Evolutionary conservation across 75 land plant genomes (phyloP).

Genomic region (Chamaecyparis obtusa): DNA sequence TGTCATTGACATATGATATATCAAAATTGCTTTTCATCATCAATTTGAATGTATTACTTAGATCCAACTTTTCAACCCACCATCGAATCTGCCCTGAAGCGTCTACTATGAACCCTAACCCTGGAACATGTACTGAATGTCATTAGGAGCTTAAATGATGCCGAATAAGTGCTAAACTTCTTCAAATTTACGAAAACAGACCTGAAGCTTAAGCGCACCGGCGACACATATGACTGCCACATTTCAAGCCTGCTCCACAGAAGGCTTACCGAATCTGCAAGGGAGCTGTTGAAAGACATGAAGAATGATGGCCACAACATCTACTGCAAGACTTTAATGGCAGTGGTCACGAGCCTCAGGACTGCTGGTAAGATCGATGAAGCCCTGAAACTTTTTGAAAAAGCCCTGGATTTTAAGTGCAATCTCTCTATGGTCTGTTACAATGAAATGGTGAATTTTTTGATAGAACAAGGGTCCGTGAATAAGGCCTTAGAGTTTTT

Average conservation of each 20-base stretch:
- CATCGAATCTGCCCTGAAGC: slow-evolving; percentile 12
- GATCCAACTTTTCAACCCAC: neutral
- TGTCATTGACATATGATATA: neutral
- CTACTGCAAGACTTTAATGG: slow-evolving; percentile 19
- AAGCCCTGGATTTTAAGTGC: slow-evolving; percentile 18
- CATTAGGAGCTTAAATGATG: slow-evolving; percentile 17
- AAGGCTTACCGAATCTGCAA: slow-evolving; percentile 36
- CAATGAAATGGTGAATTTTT: slow-evolving; percentile 36
- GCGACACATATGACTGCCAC: slow-evolving; percentile 32
- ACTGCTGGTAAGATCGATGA: slow-evolving; percentile 31
- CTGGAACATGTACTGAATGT: slow-evolving; percentile 26
- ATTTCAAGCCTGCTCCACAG: slow-evolving; percentile 32
- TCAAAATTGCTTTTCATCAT: neutral
- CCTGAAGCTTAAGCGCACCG: slow-evolving; percentile 25
- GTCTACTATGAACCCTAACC: slow-evolving; percentile 14
- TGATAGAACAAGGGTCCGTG: slow-evolving; percentile 26
- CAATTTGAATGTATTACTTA: neutral
- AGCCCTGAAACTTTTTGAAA: slow-evolving; percentile 27
- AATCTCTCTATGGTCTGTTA: slow-evolving; percentile 18
- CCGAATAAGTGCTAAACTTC: slow-evolving; percentile 22
- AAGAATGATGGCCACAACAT: slow-evolving; percentile 27
- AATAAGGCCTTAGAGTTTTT: slow-evolving; percentile 41
- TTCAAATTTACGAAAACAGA: slow-evolving; percentile 25
- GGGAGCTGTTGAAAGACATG: slow-evolving; percentile 46
- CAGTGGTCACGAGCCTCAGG: slow-evolving; percentile 26